A percentile compares a stretch with the other conserved stretches of the same genome.
Evolutionary conservation across 2,329 filamentous ascomycete species (phyloP).

Genomic region (Pseudopithomyces maydicus): DNA sequence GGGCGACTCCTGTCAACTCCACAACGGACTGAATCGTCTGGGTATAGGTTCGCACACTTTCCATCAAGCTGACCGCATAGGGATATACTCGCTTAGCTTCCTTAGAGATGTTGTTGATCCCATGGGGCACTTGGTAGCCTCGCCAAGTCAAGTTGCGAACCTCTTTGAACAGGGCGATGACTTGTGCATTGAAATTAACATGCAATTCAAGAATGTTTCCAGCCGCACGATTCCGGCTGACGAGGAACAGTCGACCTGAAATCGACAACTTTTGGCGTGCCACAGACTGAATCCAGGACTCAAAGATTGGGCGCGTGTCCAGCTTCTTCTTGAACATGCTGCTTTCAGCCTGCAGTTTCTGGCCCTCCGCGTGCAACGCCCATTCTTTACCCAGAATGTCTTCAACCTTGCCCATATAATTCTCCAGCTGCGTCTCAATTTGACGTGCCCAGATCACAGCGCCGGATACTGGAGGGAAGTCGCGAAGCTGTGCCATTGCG

Average conservation of each 20-base stretch:
- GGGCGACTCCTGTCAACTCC: constrained; percentile 84
- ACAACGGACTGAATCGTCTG: constrained; percentile 86
- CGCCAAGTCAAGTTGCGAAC: constrained; percentile 95
- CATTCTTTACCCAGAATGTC: constrained; percentile 94
- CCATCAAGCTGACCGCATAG: constrained; percentile 97
- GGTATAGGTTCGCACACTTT: constrained; percentile 91
- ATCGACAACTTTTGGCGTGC: constrained; percentile 88
- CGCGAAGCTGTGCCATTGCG: constrained; percentile 95
- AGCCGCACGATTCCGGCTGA: constrained; percentile 84
- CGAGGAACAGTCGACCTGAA: constrained; percentile 87
- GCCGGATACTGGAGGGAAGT: constrained; percentile 92
- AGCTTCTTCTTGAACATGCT: constrained; percentile 95
- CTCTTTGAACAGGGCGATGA: constrained; percentile 98
- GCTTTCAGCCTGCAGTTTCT: constrained; percentile 90
- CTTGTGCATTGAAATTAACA: constrained; percentile 96
- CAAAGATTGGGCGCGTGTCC: constrained; percentile 90
- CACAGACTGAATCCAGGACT: constrained; percentile 93
- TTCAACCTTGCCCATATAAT: constrained; percentile 99
- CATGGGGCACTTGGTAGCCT: constrained; percentile 90
- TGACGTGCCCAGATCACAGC: constrained; percentile 98
- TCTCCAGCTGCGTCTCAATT: constrained; percentile 93
- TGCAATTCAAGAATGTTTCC: constrained; percentile 86
- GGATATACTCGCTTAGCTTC: constrained; percentile 99
- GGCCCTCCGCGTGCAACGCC: constrained; percentile 91
- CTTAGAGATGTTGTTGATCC: constrained; percentile 93